Evolutionary conservation across 2,329 filamentous ascomycete species (phyloP).

Genomic region (Clathrospora elynae): DNA sequence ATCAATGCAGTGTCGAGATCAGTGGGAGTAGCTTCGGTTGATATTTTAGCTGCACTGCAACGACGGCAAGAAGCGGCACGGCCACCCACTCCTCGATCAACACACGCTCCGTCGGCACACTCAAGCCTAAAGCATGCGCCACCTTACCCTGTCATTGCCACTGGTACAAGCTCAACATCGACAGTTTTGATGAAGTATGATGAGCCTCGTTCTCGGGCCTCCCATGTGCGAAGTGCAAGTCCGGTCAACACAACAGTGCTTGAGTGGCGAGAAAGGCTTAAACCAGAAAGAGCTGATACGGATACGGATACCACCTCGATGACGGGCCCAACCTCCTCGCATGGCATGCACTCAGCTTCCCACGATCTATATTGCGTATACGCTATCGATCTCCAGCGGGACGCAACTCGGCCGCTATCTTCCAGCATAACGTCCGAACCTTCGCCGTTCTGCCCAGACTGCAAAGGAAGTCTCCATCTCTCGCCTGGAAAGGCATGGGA

Average conservation of each 20-base stretch:
- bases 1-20: constrained; percentile 39
- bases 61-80: constrained; percentile 30
- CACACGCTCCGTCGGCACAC: constrained; percentile 17
- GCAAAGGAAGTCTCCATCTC: constrained; percentile 36
- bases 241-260: constrained; percentile 36
- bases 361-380: constrained; percentile 40
- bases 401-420: constrained; percentile 34
- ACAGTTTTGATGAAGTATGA: constrained; percentile 33
- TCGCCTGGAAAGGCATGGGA: constrained; percentile 46
- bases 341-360: constrained; percentile 21
- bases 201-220: constrained; percentile 10
- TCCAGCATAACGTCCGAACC: constrained; percentile 30
- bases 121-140: constrained; percentile 9
- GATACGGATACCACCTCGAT: constrained; percentile 34
- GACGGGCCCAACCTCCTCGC: constrained; percentile 29
- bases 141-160: constrained; percentile 21
- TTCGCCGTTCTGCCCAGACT: constrained; percentile 41
- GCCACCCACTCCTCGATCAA: constrained; percentile 22
- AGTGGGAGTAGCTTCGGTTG: constrained; percentile 36
- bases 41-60: constrained; percentile 35
- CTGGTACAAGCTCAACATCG: constrained; percentile 24
- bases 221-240: constrained; percentile 20
- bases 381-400: constrained; percentile 39
- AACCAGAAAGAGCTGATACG: constrained; percentile 23
- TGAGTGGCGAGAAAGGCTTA: constrained; percentile 23